Conservation (phyloP, 2,329 filamentous ascomycete genomes). For the Clonostachys rosea region DNA sequence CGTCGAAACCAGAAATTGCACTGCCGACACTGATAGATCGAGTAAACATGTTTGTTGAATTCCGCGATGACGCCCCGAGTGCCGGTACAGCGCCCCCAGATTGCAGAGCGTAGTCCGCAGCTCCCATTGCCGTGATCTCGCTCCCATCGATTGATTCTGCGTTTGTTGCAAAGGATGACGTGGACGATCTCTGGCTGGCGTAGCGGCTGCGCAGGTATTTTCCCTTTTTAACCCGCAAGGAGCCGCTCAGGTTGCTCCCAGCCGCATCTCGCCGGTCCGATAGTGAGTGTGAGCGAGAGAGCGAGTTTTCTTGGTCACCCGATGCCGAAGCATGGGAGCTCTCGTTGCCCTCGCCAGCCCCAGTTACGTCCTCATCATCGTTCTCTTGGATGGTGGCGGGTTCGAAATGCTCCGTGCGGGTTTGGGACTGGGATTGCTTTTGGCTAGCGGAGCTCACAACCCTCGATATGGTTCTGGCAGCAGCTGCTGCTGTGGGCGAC, state of each 20-base stretch:
- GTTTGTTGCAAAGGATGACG: slow-evolving; percentile 53
- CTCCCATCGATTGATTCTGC: slow-evolving; percentile 57
- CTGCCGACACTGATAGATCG: slow-evolving; percentile 85
- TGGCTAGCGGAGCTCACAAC: slow-evolving; percentile 35
- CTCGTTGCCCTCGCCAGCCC: slow-evolving; percentile 12
- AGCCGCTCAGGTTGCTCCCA: slow-evolving; percentile 34
- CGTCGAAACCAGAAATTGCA: slow-evolving; percentile 68
- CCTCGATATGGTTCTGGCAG: slow-evolving; percentile 47
- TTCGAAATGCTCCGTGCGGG: slow-evolving; percentile 5
- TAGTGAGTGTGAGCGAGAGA: slow-evolving; percentile 22
- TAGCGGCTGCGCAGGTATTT: slow-evolving; percentile 55
- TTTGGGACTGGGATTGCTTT: slow-evolving; percentile 14
- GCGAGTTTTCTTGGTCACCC: slow-evolving; percentile 16
- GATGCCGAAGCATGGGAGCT: slow-evolving; percentile 17
- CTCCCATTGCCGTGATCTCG: slow-evolving; percentile 61
- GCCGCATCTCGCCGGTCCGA: slow-evolving; percentile 34
- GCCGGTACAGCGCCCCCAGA: slow-evolving; percentile 70
- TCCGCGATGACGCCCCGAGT: slow-evolving; percentile 39
- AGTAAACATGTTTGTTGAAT: slow-evolving; percentile 43
- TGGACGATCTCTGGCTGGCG: slow-evolving; percentile 54
- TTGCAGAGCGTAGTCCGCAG: slow-evolving; percentile 77
- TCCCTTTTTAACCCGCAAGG: slow-evolving; percentile 42
- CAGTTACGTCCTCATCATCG: slow-evolving; percentile 15
- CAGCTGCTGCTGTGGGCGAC: slow-evolving; percentile 51
- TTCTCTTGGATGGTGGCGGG: slow-evolving; percentile 2